These are phyloP conservation scores for Brassica juncea DNA, from an alignment of 345 rosid species.

Conservation along the genomic window DNA sequence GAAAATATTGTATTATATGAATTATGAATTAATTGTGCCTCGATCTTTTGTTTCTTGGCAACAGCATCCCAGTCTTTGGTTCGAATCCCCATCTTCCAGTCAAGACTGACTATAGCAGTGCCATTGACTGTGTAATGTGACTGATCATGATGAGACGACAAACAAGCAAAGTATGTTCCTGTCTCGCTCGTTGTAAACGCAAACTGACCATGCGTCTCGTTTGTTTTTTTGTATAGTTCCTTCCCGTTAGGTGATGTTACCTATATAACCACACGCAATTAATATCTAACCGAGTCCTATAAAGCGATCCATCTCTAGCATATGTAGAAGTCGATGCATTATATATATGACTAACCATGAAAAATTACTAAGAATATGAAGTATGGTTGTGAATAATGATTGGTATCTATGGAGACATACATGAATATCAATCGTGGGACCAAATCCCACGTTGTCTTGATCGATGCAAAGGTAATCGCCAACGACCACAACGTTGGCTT, in stretches of 20 bases:
- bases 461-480: slow-evolving; percentile 31
- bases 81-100: slow-evolving; percentile 32
- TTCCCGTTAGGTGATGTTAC: slow-evolving; percentile 79
- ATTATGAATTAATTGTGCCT: slow-evolving; percentile 7
- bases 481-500: slow-evolving; percentile 29
- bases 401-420: slow-evolving; percentile 1
- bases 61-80: slow-evolving; percentile 37
- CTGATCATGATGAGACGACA: slow-evolving; percentile 34
- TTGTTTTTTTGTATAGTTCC: slow-evolving; percentile 62
- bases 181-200: slow-evolving; percentile 73
- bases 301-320: not conserved
- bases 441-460: slow-evolving; percentile 9
- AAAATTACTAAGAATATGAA: not conserved
- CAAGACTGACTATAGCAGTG: slow-evolving; percentile 22
- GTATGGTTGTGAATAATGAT: not conserved
- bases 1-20: not conserved
- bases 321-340: not conserved
- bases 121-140: slow-evolving; percentile 29
- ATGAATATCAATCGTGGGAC: slow-evolving; percentile 31
- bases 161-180: slow-evolving; percentile 73
- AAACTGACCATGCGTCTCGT: slow-evolving; percentile 66
- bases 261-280: slow-evolving; percentile 41
- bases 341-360: not conserved
- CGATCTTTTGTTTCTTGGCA: slow-evolving; percentile 40
- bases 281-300: not conserved